phyloP scores from a whole-genome alignment of 192 early-diverging fungal species.

The Phlyctochytrium planicorne region DNA sequence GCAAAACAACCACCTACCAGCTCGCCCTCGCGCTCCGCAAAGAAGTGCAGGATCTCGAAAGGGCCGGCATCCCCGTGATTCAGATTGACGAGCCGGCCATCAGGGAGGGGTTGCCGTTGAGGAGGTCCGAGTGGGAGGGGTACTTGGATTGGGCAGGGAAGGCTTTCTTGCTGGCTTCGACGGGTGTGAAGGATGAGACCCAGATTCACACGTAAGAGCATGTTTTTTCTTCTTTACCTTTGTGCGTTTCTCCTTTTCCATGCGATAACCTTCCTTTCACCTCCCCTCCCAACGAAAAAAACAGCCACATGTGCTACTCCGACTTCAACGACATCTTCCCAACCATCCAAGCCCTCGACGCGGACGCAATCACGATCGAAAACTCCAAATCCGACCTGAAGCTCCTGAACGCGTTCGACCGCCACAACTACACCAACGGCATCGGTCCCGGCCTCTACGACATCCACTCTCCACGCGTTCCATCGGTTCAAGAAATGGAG shows the following conservation, averaged over 20 bases:
- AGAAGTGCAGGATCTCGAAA: constrained; percentile 92
- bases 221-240: constrained; percentile 9
- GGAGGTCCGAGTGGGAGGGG: constrained; percentile 76
- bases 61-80: constrained; percentile 87
- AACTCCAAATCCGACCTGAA: constrained; percentile 97
- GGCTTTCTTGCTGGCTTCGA: constrained; percentile 86
- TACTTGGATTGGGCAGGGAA: constrained; percentile 97
- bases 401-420: constrained; percentile 84
- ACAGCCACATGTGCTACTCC: constrained; percentile 98
- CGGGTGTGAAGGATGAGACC: constrained; percentile 79
- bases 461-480: constrained; percentile 98
- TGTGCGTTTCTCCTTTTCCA: not conserved
- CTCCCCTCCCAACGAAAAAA: too few relatives aligned
- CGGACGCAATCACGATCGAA: constrained; percentile 96
- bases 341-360: constrained; percentile 88
- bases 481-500: constrained; percentile 84
- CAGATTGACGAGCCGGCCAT: constrained; percentile 99
- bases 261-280: constrained; percentile 4
- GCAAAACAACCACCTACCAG: constrained; percentile 78
- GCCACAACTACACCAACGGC: constrained; percentile 79
- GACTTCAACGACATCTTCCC: constrained; percentile 99
- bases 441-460: constrained; percentile 98
- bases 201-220: constrained; percentile 96
- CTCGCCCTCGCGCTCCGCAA: constrained; percentile 94
- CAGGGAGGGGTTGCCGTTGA: constrained; percentile 95